A percentile compares a stretch with the other conserved stretches of the same genome.
These are phyloP conservation scores for Triangularia setosa DNA, from an alignment of 2,329 filamentous ascomycete genomes.

Conservation along the genomic window DNA sequence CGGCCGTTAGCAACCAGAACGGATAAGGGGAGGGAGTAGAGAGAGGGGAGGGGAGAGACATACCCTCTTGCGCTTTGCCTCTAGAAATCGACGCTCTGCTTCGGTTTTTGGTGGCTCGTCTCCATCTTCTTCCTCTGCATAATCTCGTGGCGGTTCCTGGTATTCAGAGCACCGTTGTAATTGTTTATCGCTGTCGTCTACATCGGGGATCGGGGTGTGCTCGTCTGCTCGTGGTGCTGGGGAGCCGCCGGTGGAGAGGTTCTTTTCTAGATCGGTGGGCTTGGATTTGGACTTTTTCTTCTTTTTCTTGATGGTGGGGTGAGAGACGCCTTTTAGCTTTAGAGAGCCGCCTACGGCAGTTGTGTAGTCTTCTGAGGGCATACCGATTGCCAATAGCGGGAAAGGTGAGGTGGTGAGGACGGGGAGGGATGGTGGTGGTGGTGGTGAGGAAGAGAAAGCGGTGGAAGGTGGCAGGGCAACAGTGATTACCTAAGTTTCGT, in stretches of 20 bases:
- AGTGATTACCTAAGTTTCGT: constrained; percentile 8
- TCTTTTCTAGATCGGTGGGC: constrained; percentile 45
- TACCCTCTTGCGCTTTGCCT: constrained; percentile 76
- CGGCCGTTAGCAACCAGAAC: not conserved
- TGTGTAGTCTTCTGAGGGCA: constrained; percentile 74
- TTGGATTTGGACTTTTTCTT: constrained; percentile 59
- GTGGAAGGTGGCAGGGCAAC: not conserved
- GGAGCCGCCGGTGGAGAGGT: constrained; percentile 35
- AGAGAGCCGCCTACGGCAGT: constrained; percentile 66
- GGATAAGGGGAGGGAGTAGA: not conserved
- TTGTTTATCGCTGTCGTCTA: constrained; percentile 24
- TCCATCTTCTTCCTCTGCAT: constrained; percentile 23
- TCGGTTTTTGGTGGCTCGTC: constrained; percentile 56
- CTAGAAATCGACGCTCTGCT: constrained; percentile 75
- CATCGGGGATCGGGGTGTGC: constrained; percentile 31
- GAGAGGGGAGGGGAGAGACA: constrained; percentile 32
- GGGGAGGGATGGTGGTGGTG: not conserved
- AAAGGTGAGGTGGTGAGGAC: too few relatives aligned
- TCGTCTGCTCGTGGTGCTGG: constrained; percentile 50
- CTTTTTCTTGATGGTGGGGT: constrained; percentile 35
- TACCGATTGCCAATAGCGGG: constrained; percentile 31
- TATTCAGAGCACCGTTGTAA: constrained; percentile 17
- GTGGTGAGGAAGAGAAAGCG: not conserved
- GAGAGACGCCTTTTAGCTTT: constrained; percentile 70
- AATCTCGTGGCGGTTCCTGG: constrained; percentile 15